Conservation (phyloP, 164 flowering plant genomes). For the Brasenia schreberi region DNA sequence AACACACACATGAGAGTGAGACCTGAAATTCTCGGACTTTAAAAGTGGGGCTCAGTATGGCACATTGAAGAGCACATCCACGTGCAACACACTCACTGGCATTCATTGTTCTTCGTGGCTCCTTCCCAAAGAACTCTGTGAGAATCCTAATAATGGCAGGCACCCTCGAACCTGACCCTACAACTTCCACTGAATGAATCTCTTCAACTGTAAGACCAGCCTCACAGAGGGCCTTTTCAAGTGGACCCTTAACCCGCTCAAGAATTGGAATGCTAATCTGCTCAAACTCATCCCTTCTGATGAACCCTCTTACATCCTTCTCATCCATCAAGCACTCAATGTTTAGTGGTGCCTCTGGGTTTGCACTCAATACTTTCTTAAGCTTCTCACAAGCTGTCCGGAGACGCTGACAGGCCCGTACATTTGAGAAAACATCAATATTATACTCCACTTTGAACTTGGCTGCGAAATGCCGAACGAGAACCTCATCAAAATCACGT, state of each 20-base stretch:
- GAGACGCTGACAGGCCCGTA: conserved; percentile 65
- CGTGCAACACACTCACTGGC: conserved; percentile 4
- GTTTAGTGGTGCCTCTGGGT: conserved; percentile 75
- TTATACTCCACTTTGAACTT: conserved; percentile 70
- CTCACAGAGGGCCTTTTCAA: conserved; percentile 69
- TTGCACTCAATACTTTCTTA: conserved; percentile 77
- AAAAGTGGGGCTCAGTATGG: too few species aligned
- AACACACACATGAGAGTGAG: too few species aligned
- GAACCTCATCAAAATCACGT: conserved; percentile 78
- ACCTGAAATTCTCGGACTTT: too few species aligned
- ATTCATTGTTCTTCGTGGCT: too few species aligned
- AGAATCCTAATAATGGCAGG: conserved; percentile 72
- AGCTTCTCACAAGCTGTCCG: conserved; percentile 21
- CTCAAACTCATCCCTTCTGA: conserved; percentile 85
- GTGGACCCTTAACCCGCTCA: conserved; percentile 71
- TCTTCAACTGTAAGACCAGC: conserved; percentile 57
- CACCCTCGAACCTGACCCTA: conserved; percentile 82
- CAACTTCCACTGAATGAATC: conserved; percentile 72
- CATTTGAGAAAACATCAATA: conserved; percentile 76
- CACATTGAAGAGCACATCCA: too few species aligned
- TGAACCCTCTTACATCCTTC: conserved; percentile 73
- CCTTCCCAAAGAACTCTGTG: conserved; percentile 66
- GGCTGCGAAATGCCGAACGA: conserved; percentile 59
- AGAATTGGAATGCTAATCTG: conserved; percentile 58
- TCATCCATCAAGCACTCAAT: conserved; percentile 97